Evolutionary conservation across 352 stramenopile genomes (phyloP), one percentile per base, ranked within the genome.

Genomic region (Globisporangium rhizosaccharum): DNA sequence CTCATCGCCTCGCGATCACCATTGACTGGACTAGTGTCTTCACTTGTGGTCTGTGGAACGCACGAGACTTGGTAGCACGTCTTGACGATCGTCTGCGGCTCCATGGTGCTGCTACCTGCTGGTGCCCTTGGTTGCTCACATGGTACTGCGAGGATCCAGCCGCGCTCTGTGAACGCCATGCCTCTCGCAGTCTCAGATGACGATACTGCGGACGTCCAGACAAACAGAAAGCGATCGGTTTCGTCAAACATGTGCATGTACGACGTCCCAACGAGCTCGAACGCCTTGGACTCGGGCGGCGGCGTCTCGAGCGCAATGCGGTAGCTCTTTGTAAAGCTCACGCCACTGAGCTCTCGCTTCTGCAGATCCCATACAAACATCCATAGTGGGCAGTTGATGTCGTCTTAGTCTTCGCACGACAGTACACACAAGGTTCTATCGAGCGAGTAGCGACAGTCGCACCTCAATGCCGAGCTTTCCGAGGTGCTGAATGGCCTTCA

Each of bases 211-310:
- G 58, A 63, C 28, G 51, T 45, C 58, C 50, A 63, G 28, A 58
- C 6, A 23, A 28, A 33, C 51, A 63, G 3, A 20, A 47, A 54
- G 6, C 58, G 58, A 18, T 30, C 8, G 12, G 14, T 7, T 17
- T 63, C 51, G 45, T 54, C 58, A 30, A 63, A 63, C 41, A 54
- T 57, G 42, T 47, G 42, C 50, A 58, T 57, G 41, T 49, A 47
- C 25, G 58, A 63, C 17, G 41, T 54, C n/a, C 58, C 42, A 12
- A 50, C 14, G 41, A 63, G 51, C 12, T 46, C 46, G 15, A 63
- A n/a, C 33, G 36, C 23, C 8, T 17, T 10, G 26, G 2, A 14
- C 25, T 18, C 18, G 33, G 33, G 33, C 33, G 33, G 6, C 33
- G 30, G 44, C n/a, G 36, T 23, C 17, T 45, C 48, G 17, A 58